phyloP scores from a whole-genome alignment of 2,329 filamentous ascomycete genomes.

The Grosmannia penicillata region DNA sequence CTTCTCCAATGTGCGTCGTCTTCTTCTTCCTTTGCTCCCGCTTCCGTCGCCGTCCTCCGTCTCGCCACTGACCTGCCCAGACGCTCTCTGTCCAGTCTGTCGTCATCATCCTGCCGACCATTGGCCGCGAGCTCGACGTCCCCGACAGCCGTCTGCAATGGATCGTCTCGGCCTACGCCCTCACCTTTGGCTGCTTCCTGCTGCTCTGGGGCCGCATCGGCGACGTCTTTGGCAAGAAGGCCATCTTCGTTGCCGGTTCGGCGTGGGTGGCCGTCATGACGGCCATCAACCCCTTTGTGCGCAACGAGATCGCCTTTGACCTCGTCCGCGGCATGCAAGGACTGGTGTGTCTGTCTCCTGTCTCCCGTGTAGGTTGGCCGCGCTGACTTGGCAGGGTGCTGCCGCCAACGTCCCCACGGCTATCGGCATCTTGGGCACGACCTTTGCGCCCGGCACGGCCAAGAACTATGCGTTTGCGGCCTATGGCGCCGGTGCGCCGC shows the following conservation, averaged over 20 bases:
- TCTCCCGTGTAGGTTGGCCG: not conserved
- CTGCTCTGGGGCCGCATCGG: constrained; percentile 53
- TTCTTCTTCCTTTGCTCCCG: not conserved
- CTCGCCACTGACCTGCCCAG: not conserved
- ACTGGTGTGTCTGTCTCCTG: constrained; percentile 22
- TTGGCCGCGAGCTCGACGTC: constrained; percentile 38
- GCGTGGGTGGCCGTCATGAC: constrained; percentile 46
- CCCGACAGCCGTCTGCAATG: constrained; percentile 47
- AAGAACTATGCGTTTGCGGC: constrained; percentile 58
- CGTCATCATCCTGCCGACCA: constrained; percentile 49
- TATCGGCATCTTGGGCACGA: constrained; percentile 53
- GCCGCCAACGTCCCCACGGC: constrained; percentile 58
- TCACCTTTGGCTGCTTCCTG: constrained; percentile 53
- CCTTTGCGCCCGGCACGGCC: constrained; percentile 50
- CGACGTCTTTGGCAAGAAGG: constrained; percentile 50
- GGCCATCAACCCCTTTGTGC: constrained; percentile 46
- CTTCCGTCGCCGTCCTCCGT: not conserved
- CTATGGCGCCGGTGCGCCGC: constrained; percentile 49
- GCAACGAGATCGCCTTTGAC: constrained; percentile 53
- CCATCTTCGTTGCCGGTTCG: constrained; percentile 50
- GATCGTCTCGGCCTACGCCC: constrained; percentile 50
- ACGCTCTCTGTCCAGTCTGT: constrained; percentile 39
- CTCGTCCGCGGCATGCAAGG: constrained; percentile 53
- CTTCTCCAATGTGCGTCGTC: constrained; percentile 33
- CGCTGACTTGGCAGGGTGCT: constrained; percentile 29